phyloP scores from a whole-genome alignment of 2,329 filamentous ascomycete genomes.

The Fusarium acutatum region DNA sequence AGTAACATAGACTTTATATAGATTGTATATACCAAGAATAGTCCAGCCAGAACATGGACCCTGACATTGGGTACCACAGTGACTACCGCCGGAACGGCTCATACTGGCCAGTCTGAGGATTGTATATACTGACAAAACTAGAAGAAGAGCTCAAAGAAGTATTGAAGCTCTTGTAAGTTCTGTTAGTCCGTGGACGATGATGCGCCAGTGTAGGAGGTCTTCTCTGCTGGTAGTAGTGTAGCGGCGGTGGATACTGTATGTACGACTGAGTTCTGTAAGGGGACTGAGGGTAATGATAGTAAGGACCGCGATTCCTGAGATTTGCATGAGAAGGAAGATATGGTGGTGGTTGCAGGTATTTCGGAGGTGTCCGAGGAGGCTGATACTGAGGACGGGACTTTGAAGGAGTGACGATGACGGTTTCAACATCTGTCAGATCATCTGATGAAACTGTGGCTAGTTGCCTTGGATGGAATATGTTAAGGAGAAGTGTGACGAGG shows the following conservation, averaged over 20 bases:
- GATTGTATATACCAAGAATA: background rate
- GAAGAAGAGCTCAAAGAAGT: constrained; percentile 6
- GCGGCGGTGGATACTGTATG: constrained; percentile 3
- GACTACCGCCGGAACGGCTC: constrained; percentile 5
- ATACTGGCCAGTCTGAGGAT: constrained; percentile 8
- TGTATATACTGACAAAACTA: constrained; percentile 14
- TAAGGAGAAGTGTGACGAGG: constrained; percentile 26
- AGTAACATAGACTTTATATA: background rate
- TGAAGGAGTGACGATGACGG: background rate
- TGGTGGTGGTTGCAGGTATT: background rate
- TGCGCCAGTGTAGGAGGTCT: background rate
- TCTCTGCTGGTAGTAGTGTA: constrained; percentile 16
- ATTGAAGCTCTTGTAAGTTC: constrained; percentile 15
- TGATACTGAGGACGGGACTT: background rate
- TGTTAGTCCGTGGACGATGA: constrained; percentile 10
- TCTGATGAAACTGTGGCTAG: background rate
- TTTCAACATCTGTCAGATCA: background rate
- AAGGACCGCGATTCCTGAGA: background rate
- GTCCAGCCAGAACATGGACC: background rate
- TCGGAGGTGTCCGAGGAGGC: background rate
- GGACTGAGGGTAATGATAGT: background rate
- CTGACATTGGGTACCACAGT: rapidly evolving
- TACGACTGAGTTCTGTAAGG: background rate
- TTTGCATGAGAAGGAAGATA: background rate
- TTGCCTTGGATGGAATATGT: constrained; percentile 18